Evolutionary conservation across 2,329 filamentous ascomycete genomes (phyloP).

Genomic region (Aspergillus pseudoviridinutans): DNA sequence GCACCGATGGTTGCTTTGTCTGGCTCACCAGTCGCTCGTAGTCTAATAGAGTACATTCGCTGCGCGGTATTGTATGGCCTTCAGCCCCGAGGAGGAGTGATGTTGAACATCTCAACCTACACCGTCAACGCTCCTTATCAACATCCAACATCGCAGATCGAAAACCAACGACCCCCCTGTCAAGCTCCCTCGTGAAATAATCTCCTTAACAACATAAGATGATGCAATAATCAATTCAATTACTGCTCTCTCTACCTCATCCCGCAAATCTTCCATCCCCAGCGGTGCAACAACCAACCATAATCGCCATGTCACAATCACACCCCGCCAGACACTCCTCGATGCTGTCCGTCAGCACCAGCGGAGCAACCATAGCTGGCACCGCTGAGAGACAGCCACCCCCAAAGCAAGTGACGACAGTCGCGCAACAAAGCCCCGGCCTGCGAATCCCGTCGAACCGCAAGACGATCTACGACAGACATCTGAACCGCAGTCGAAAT

Average conservation of each 20-base stretch:
- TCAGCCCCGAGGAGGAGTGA: neutral
- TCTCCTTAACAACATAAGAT: neutral
- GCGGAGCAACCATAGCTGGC: neutral
- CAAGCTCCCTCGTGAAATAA: neutral
- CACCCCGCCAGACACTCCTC: constrained; percentile 28
- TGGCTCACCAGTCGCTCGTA: neutral
- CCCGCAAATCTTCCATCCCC: neutral
- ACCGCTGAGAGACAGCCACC: constrained; percentile 21
- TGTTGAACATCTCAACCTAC: neutral
- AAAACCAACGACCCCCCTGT: neutral
- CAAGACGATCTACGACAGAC: constrained; percentile 97
- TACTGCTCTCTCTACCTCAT: neutral
- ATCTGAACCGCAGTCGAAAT: constrained; percentile 83
- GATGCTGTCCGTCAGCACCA: constrained; percentile 29
- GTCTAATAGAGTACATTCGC: neutral
- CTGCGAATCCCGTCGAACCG: constrained; percentile 87
- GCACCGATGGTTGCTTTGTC: neutral
- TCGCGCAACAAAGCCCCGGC: constrained; percentile 46
- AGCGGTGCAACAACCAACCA: neutral
- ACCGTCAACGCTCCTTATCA: neutral
- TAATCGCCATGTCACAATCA: constrained; percentile 27
- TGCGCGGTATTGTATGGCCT: neutral
- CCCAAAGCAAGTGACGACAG: constrained; percentile 45
- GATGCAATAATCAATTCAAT: neutral
- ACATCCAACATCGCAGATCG: neutral